Percentiles rank a stretch among this genome's conserved stretches.
These are phyloP conservation scores for Hanseniaspora nectarophila DNA, from an alignment of 805 yeast genomes.

Conservation along the genomic window DNA sequence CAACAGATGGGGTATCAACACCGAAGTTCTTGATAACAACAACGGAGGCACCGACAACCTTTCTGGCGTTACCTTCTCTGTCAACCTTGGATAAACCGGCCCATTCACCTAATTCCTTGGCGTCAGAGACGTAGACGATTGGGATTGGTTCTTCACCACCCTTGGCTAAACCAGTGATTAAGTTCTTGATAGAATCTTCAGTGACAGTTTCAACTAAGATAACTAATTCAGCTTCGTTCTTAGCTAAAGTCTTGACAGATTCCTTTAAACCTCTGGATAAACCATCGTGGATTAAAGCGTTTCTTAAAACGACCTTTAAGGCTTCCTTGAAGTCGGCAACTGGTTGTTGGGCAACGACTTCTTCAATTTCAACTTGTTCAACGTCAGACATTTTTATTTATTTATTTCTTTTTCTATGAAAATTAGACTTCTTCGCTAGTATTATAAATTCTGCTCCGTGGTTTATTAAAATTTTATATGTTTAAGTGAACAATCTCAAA, in stretches of 20 bases:
- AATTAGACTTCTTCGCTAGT: slow-evolving; percentile 66
- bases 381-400: slow-evolving; percentile 69
- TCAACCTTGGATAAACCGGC: slow-evolving; percentile 99
- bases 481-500: too few relatives aligned
- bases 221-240: slow-evolving; percentile 95
- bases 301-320: slow-evolving; percentile 93
- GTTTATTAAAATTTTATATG: too few relatives aligned
- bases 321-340: slow-evolving; percentile 96
- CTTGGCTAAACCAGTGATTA: slow-evolving; percentile 98
- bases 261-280: slow-evolving; percentile 99
- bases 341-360: slow-evolving; percentile 71
- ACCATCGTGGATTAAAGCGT: slow-evolving; percentile 97
- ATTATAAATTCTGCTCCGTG: slow-evolving; percentile 43
- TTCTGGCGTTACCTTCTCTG: slow-evolving; percentile 99
- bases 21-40: slow-evolving; percentile 99
- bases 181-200: slow-evolving; percentile 90
- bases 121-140: slow-evolving; percentile 97
- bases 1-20: slow-evolving; percentile 96
- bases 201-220: slow-evolving; percentile 97
- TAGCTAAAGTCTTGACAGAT: slow-evolving; percentile 96
- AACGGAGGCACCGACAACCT: slow-evolving; percentile 99
- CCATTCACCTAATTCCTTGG: slow-evolving; percentile 99
- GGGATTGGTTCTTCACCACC: slow-evolving; percentile 95
- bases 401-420: slow-evolving; percentile 18
- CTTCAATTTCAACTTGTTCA: slow-evolving; percentile 64